Conservation (phyloP, 768 basidiomycete species). For the Hygrocybe coccinea region DNA sequence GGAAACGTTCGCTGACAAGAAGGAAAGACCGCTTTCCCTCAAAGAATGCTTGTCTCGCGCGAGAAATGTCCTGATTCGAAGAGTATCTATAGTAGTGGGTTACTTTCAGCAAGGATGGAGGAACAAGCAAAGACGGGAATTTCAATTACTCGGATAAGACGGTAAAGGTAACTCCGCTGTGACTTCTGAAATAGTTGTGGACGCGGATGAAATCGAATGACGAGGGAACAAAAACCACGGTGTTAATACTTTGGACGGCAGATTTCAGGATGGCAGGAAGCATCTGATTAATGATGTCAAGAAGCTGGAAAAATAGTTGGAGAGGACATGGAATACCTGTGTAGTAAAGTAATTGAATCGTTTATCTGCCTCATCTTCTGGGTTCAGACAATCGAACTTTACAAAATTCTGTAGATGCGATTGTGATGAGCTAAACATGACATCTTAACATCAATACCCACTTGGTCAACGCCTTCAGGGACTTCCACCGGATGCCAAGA, state of each 20-base stretch:
- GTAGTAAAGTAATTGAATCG: constrained; percentile 85
- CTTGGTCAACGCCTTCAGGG: constrained; percentile 80
- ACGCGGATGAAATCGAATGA: constrained; percentile 96
- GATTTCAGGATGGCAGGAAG: constrained; percentile 83
- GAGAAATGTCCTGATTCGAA: constrained; percentile 88
- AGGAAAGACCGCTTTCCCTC: constrained; percentile 79
- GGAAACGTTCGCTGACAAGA: constrained; percentile 94
- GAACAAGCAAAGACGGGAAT: not conserved
- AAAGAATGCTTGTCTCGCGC: constrained; percentile 92
- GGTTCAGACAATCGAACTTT: constrained; percentile 64
- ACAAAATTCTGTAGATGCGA: constrained; percentile 55
- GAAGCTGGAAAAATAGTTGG: not conserved
- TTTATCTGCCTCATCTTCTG: constrained; percentile 78
- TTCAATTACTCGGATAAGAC: constrained; percentile 81
- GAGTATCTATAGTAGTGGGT: constrained; percentile 59
- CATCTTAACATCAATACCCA: constrained; percentile 27
- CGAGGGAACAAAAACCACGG: constrained; percentile 85
- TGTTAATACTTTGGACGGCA: constrained; percentile 87
- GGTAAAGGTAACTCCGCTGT: constrained; percentile 62
- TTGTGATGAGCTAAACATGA: not conserved
- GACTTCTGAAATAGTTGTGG: constrained; percentile 78
- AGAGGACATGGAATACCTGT: constrained; percentile 44
- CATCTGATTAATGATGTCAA: constrained; percentile 41
- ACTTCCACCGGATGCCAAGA: constrained; percentile 72
- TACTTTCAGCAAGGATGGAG: not conserved